Evolutionary conservation across 768 basidiomycete species (phyloP).

Genomic region (Baorangia bicolor): DNA sequence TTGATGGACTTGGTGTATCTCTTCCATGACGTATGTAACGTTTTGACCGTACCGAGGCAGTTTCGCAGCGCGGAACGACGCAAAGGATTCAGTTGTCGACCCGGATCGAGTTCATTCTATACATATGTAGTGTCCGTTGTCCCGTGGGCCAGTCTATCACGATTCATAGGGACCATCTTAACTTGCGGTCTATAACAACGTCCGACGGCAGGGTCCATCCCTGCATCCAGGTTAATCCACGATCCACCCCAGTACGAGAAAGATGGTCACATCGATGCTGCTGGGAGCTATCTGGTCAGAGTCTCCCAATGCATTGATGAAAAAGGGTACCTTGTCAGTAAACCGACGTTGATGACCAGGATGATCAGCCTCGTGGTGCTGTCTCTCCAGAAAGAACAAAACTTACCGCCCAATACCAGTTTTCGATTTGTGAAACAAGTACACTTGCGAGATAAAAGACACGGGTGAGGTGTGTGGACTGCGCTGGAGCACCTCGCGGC

Average conservation of each 20-base stretch:
- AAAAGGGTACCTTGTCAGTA: slow-evolving; percentile 33
- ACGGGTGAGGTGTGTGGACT: slow-evolving; percentile 92
- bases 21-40: too few relatives aligned
- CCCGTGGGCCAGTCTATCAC: too few relatives aligned
- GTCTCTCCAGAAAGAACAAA: neutral
- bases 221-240: too few relatives aligned
- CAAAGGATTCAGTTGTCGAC: too few relatives aligned
- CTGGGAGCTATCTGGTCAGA: neutral
- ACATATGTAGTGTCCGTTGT: too few relatives aligned
- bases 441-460: slow-evolving; percentile 47
- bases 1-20: too few relatives aligned
- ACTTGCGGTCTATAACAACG: too few relatives aligned
- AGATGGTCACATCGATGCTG: slow-evolving; percentile 31
- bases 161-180: too few relatives aligned
- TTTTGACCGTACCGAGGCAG: too few relatives aligned
- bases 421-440: slow-evolving; percentile 33
- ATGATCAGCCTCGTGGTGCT: slow-evolving; percentile 33
- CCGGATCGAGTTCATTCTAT: too few relatives aligned
- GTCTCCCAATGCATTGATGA: neutral
- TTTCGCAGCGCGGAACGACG: too few relatives aligned
- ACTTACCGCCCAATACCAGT: slow-evolving; percentile 30
- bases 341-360: slow-evolving; percentile 36
- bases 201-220: too few relatives aligned
- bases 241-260: slow-evolving; percentile 28
- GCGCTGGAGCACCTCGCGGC: slow-evolving; percentile 84